A percentile compares a stretch with the other conserved stretches of the same genome.
Evolutionary conservation across 1,284 basidiomycete genomes (phyloP).

Genomic region (Ustilago loliicola): DNA sequence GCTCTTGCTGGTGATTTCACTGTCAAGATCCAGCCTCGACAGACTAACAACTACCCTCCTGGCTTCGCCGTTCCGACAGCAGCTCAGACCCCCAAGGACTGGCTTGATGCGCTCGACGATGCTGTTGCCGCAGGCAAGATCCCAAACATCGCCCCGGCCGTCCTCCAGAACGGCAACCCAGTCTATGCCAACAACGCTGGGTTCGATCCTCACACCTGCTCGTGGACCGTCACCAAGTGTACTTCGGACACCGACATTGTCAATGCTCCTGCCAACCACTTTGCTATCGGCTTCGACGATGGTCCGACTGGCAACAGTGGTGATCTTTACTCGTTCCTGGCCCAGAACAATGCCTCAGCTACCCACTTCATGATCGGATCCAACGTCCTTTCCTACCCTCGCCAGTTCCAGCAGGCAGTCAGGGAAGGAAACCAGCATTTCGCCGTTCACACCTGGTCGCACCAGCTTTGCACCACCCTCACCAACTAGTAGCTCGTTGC

Average conservation of each 20-base stretch:
- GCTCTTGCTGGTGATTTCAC: constrained; percentile 45
- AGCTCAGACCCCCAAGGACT: constrained; percentile 46
- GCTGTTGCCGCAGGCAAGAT: constrained; percentile 57
- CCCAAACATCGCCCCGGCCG: constrained; percentile 47
- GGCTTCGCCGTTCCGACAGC: constrained; percentile 27
- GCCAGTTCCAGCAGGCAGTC: constrained; percentile 80
- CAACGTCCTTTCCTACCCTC: constrained; percentile 82
- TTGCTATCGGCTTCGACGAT: constrained; percentile 75
- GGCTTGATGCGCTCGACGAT: constrained; percentile 50
- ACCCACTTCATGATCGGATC: constrained; percentile 96
- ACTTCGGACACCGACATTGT: constrained; percentile 76
- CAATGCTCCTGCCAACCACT: constrained; percentile 73
- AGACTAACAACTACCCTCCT: constrained; percentile 34
- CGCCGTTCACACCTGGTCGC: constrained; percentile 73
- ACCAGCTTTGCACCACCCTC: constrained; percentile 79
- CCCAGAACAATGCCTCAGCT: constrained; percentile 77
- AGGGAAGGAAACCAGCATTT: constrained; percentile 78
- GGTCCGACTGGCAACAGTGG: constrained; percentile 86
- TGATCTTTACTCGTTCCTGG: constrained; percentile 77
- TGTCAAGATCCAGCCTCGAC: constrained; percentile 42
- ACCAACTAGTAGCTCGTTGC: constrained; percentile 91
- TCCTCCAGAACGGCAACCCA: constrained; percentile 25
- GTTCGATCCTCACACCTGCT: constrained; percentile 42
- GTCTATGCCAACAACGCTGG: constrained; percentile 50
- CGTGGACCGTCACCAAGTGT: constrained; percentile 73